A percentile compares a stretch with the other conserved stretches of the same genome.
Evolutionary conservation across 352 stramenopile genomes (phyloP).

Genomic region (Globisporangium echinulatum): DNA sequence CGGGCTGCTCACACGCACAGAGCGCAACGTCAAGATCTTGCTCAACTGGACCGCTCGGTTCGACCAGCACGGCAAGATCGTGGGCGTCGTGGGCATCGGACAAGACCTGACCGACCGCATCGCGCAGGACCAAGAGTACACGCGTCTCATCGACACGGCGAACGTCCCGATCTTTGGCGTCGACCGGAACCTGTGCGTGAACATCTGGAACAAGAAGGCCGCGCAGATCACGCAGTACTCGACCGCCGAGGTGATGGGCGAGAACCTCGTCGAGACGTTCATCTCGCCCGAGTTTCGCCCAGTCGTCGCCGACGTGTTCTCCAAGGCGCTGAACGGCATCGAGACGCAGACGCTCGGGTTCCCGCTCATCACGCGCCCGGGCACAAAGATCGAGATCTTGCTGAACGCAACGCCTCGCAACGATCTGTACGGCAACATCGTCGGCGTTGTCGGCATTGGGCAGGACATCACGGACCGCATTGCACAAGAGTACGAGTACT

Average conservation of each 20-base stretch:
- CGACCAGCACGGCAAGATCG: slow-evolving; percentile 66
- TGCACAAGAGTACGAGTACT: slow-evolving; percentile 75
- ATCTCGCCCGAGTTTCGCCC: slow-evolving; percentile 69
- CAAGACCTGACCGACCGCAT: slow-evolving; percentile 85
- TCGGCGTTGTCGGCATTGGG: slow-evolving; percentile 83
- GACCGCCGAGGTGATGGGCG: slow-evolving; percentile 69
- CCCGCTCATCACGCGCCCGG: slow-evolving; percentile 66
- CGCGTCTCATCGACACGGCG: slow-evolving; percentile 86
- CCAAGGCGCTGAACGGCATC: slow-evolving; percentile 60
- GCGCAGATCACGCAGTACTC: slow-evolving; percentile 84
- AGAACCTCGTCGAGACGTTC: slow-evolving; percentile 82
- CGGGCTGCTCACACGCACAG: slow-evolving; percentile 61
- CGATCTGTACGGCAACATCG: slow-evolving; percentile 67
- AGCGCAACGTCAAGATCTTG: slow-evolving; percentile 52
- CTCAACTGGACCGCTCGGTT: slow-evolving; percentile 66
- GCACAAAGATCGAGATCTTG: slow-evolving; percentile 69
- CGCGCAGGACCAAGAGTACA: slow-evolving; percentile 85
- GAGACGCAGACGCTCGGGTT: slow-evolving; percentile 86
- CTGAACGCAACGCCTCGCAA: slow-evolving; percentile 68
- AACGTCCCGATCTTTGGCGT: slow-evolving; percentile 90
- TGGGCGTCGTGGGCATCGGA: slow-evolving; percentile 82
- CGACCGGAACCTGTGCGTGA: slow-evolving; percentile 82
- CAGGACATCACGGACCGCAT: slow-evolving; percentile 81
- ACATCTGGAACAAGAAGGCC: slow-evolving; percentile 91
- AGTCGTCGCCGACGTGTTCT: slow-evolving; percentile 64